Evolutionary conservation across 495 filamentous ascomycete genomes (phyloP).

Genomic region (Penicillium maclennaniae): DNA sequence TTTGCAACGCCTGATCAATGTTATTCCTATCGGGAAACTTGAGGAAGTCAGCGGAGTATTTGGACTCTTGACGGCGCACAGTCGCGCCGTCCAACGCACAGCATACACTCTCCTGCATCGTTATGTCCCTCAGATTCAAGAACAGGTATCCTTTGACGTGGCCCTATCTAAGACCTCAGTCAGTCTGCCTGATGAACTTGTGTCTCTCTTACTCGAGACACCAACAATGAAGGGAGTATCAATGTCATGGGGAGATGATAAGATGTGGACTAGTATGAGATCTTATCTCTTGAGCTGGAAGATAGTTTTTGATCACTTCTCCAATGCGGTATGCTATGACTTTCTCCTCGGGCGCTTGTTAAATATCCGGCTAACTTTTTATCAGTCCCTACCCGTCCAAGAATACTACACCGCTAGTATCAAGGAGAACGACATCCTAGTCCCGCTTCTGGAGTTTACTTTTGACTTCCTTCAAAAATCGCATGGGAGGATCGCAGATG

Average conservation of each 20-base stretch:
- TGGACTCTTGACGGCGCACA: constrained; percentile 70
- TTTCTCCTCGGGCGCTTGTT: not conserved
- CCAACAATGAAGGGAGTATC: constrained; percentile 50
- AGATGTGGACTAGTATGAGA: constrained; percentile 45
- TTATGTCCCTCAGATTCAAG: constrained; percentile 70
- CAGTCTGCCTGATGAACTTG: constrained; percentile 62
- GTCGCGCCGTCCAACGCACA: constrained; percentile 67
- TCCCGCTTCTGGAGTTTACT: constrained; percentile 67
- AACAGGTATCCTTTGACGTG: constrained; percentile 78
- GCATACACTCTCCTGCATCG: constrained; percentile 79
- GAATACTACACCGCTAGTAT: constrained; percentile 72
- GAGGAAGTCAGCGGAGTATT: constrained; percentile 60
- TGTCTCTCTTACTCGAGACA: constrained; percentile 59
- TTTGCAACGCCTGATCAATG: constrained; percentile 58
- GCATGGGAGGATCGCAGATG: constrained; percentile 63
- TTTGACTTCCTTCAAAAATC: constrained; percentile 79
- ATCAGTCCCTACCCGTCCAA: constrained; percentile 70
- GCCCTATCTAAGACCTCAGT: constrained; percentile 69
- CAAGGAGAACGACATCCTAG: constrained; percentile 66
- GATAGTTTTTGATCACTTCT: constrained; percentile 83
- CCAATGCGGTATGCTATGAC: constrained; percentile 53
- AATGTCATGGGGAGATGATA: constrained; percentile 33
- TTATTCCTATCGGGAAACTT: constrained; percentile 52
- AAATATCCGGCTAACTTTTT: constrained; percentile 15
- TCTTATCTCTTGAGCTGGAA: constrained; percentile 91